Percentiles rank a stretch among this genome's conserved stretches.
phyloP scores from a whole-genome alignment of 257 asterid species.

The Solanum habrochaites region DNA sequence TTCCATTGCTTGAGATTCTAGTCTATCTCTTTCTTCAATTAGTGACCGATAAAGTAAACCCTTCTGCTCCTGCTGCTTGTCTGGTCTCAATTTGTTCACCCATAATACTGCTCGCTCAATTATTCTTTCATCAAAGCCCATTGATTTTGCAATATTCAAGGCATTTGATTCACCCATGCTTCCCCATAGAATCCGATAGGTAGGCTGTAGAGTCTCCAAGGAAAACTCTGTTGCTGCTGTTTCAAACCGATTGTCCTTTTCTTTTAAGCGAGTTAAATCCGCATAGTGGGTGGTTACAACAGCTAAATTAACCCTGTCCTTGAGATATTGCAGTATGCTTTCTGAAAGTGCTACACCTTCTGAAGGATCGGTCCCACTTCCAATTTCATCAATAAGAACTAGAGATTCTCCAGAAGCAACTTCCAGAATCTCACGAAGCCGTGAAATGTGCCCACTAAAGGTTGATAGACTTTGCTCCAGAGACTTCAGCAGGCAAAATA shows the following conservation, averaged over 20 bases:
- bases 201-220: constrained; percentile 68
- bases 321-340: constrained; percentile 75
- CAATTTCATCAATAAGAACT: constrained; percentile 94
- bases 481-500: constrained; percentile 47
- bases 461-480: constrained; percentile 92
- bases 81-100: constrained; percentile 72
- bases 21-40: constrained; percentile 57
- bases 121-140: constrained; percentile 60
- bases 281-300: constrained; percentile 93
- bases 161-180: constrained; percentile 90
- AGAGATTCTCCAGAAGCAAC: constrained; percentile 78
- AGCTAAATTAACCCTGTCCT: constrained; percentile 74
- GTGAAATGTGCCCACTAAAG: constrained; percentile 89
- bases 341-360: constrained; percentile 93
- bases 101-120: constrained; percentile 60
- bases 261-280: constrained; percentile 76
- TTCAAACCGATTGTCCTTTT: constrained; percentile 64
- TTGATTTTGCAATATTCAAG: constrained; percentile 62
- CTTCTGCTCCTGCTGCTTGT: constrained; percentile 67
- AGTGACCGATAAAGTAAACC: constrained; percentile 66
- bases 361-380: constrained; percentile 98
- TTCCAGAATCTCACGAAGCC: constrained; percentile 56
- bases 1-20: constrained; percentile 51
- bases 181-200: constrained; percentile 89
- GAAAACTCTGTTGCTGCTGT: constrained; percentile 98